These are phyloP conservation scores for Chalara sp. DNA, from an alignment of 2,329 filamentous ascomycete genomes.

Conservation along the genomic window DNA sequence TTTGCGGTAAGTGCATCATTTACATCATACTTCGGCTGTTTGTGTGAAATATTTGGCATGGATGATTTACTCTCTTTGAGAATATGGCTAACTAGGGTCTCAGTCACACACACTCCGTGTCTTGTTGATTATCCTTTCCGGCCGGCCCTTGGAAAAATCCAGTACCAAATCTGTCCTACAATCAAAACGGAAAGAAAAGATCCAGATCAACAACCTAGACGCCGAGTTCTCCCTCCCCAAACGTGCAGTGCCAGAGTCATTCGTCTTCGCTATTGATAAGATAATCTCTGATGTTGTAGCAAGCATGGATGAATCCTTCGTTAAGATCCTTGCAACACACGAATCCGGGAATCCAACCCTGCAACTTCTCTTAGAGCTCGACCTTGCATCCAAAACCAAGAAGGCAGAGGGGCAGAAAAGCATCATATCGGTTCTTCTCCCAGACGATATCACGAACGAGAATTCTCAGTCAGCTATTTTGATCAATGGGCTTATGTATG, in stretches of 20 bases:
- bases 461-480: constrained; percentile 71
- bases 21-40: neutral
- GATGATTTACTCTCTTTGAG: too few relatives aligned
- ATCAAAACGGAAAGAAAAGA: constrained; percentile 87
- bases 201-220: constrained; percentile 53
- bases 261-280: constrained; percentile 69
- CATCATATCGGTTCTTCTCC: constrained; percentile 71
- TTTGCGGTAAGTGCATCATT: constrained; percentile 30
- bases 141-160: constrained; percentile 66
- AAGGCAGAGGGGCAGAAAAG: constrained; percentile 40
- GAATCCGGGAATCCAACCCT: constrained; percentile 87
- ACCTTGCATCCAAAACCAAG: constrained; percentile 65
- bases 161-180: constrained; percentile 70
- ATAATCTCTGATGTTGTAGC: constrained; percentile 72
- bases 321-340: constrained; percentile 80
- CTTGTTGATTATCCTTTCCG: constrained; percentile 77
- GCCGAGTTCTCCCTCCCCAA: constrained; percentile 38
- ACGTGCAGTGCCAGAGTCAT: constrained; percentile 69
- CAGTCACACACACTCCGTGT: constrained; percentile 79
- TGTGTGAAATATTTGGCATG: too few relatives aligned
- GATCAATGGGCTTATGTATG: constrained; percentile 81
- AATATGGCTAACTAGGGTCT: neutral
- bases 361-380: constrained; percentile 83
- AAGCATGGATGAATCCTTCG: constrained; percentile 69
- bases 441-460: constrained; percentile 70